Evolutionary conservation across 2,329 filamentous ascomycete species (phyloP), one percentile per base, ranked within the genome.

Genomic region (Nigrospora oryzae): DNA sequence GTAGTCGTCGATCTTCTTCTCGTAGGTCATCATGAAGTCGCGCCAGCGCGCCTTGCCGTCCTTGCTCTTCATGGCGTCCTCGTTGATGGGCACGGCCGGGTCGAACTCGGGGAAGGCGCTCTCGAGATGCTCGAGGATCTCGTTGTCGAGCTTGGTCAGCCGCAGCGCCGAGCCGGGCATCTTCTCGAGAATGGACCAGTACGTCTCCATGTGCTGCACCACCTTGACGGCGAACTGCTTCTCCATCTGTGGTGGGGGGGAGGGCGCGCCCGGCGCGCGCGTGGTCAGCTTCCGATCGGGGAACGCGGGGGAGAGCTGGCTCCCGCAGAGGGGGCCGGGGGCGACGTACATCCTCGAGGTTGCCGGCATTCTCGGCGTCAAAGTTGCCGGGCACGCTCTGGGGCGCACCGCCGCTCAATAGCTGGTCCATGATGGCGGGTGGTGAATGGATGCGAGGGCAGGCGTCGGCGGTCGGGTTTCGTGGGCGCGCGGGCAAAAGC

Each of bases 161-260:
- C 89, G 86, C 48, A 98, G 75, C 51, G 83, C 73, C n/a, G 89
- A 95, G 54, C 91, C 93, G 56, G 81, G 87, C 54, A 95, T 80
- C 63, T 85, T 89, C 67, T 96, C 86, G 57, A 98, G 86, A 61
- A 98, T 91, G 43, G 83, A 75, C 91, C 91, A 98, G 76, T 98
- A 97, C 40, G 91, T 96, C 61, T 88, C 80, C 77, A 98, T 88
- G 67, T 98, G 93, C 67, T 95, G 87, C 34, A 97, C 93, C 42
- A 85, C 90, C 73, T 97, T 97, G 58, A 98, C 93, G 30, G 93
- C 93, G 60, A 98, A 98, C 67, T 97, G 93, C 77, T 96, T 95
- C 78, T 98, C 93, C 64, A 98, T 96, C 87, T 95, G 53, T 36
- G 23, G 15, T 33, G n/a, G n/a, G 38, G 41, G 35, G 23, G 31